Evolutionary conservation across 108 stramenopile species (phyloP), one percentile per base, ranked within the genome.

Genomic region (Cyclotella baltica): DNA sequence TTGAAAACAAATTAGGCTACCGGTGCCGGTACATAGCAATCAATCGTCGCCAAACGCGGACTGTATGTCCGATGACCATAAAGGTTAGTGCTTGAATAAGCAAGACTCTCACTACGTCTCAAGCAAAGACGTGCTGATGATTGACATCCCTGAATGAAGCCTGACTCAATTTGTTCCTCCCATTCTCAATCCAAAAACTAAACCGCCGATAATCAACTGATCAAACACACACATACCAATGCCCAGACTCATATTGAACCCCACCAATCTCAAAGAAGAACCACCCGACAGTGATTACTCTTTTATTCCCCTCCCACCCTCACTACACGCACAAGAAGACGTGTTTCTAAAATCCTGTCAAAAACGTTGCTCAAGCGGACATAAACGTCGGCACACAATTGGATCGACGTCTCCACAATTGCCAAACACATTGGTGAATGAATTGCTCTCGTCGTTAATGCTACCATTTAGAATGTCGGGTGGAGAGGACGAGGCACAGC

Each of bases 391-490:
- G 55, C 55, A 55, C 3, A 55, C 55, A n/a, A n/a, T 55, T 23
- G 55, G 55, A 22, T 25, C 55, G 25, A 25, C 23, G 23, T 11
- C 55, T 25, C 1, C 3, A 23, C 55, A n/a, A 25, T 22, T 23
- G 4, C 23, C 55, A 25, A n/a, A 23, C 55, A 27, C 23, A 2
- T 23, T 55, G 3, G 23, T 55, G 22, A 25, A 55, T 27, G 55
- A 55, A 27, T 23, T 55, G 4, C 55, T 55, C 2, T 55, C 22
- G 25, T 55, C 55, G 23, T 55, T 55, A 55, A 55, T 55, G 55
- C 11, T 55, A n/a, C 55, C 55, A 55, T 25, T 55, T 55, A 55
- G 55, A 55, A 55, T 55, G 55, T 25, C 55, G 20, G 55, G 25
- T 55, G 55, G 23, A 55, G 55, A 23, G 11, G 55, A 55, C 20